Base-by-base conservation (phyloP, 768 basidiomycete genomes). In the Kwoniella sp. region DNA sequence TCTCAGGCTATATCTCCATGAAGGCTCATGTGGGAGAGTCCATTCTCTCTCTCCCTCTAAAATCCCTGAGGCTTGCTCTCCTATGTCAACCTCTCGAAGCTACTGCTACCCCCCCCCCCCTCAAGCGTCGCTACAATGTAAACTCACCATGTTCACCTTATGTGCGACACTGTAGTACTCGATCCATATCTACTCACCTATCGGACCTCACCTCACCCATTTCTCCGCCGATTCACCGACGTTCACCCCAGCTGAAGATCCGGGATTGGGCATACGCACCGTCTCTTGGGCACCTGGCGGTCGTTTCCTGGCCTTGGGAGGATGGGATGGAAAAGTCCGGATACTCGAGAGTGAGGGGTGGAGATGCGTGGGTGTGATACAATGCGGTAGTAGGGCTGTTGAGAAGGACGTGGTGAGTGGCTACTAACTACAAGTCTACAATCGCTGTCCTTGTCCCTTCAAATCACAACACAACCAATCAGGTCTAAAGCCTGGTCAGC, bases 251-350 rank as follows among this genome's bases (percentile, higher is more conserved):
- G 30, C 60, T 0, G 63, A 86, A 28, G 92, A 95, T 79, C 90
- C 91, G 28, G 91, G 89, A 17, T 86, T 93, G 61, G 93, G 93
- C 5, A 87, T 96, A 48, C 86, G 92, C 11, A 83, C 82, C 64
- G 87, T 89, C 0, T 82, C 86, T 22, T 97, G 93, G 93, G 91
- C 93, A 80, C 93, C 93, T 2, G 89, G 84, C 61, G 91, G 93
- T 4, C 83, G 86, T 73, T 93, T 90, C 76, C 82, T 96, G 9
- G 90, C 88, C 1, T 84, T 93, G 0, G 88, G 87, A 13, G 93
- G 93, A 12, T 93, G 89, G 87, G 92, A 94, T 80, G 92, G 93
- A 72, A 91, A 89, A 82, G 92, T 90, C 60, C 65, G 79, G 29
- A 69, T 80, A 7, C 23, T 79, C 4, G 79, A 80, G 55, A 68